Evolutionary conservation across 345 rosid species (phyloP).

Genomic region (Adansonia digitata): DNA sequence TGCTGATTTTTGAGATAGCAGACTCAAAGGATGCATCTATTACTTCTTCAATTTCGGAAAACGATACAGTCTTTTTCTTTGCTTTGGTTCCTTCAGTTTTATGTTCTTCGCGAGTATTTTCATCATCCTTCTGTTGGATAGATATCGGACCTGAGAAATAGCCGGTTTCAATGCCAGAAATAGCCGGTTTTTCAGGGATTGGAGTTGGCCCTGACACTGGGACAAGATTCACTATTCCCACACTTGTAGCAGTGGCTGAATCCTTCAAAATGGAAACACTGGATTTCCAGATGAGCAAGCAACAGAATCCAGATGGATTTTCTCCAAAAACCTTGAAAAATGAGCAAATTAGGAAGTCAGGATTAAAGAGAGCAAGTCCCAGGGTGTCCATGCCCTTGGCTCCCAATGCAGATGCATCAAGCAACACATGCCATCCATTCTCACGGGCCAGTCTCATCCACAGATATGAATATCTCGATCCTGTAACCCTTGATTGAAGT

Average conservation of each 20-base stretch:
- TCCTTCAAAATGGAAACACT: slow-evolving; percentile 36
- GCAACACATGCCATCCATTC: slow-evolving; percentile 77
- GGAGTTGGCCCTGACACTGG: slow-evolving; percentile 19
- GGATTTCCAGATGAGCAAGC: slow-evolving; percentile 68
- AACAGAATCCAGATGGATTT: slow-evolving; percentile 65
- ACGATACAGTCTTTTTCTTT: slow-evolving; percentile 18
- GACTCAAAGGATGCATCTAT: slow-evolving; percentile 20
- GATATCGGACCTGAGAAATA: slow-evolving; percentile 17
- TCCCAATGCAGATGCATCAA: slow-evolving; percentile 70
- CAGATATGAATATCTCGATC: slow-evolving; percentile 60
- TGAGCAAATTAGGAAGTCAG: slow-evolving; percentile 73
- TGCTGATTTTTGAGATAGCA: not conserved
- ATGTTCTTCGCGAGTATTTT: not conserved
- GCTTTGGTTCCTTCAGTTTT: slow-evolving; percentile 17
- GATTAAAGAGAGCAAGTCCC: slow-evolving; percentile 73
- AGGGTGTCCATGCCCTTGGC: slow-evolving; percentile 86
- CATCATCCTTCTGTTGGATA: not conserved
- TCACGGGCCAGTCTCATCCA: slow-evolving; percentile 82
- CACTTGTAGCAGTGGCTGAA: slow-evolving; percentile 17
- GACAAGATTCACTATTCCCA: slow-evolving; percentile 36
- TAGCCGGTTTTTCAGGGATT: slow-evolving; percentile 8
- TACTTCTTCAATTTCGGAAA: slow-evolving; percentile 32
- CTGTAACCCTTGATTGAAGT: slow-evolving; percentile 68
- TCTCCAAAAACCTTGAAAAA: slow-evolving; percentile 75
- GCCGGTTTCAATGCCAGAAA: slow-evolving; percentile 1